phyloP scores from a whole-genome alignment of 495 filamentous ascomycete genomes.

The Cryomyces minteri region DNA sequence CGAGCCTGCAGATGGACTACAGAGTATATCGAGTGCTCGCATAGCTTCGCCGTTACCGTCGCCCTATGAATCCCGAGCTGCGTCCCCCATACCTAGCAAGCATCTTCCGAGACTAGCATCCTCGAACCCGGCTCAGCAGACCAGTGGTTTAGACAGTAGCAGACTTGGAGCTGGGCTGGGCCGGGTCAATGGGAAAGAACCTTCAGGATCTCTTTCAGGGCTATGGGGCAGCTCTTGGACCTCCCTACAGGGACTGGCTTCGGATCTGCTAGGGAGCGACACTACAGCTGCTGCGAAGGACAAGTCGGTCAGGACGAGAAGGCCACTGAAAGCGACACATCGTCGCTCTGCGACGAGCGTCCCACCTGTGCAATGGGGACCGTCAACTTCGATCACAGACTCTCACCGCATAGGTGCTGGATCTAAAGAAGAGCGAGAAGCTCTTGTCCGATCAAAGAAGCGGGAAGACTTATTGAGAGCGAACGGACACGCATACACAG shows the following conservation, averaged over 20 bases:
- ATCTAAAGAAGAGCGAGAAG: conserved; percentile 35
- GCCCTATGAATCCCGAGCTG: conserved; percentile 14
- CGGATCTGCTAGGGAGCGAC: conserved; percentile 21
- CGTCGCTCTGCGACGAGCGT: conserved; percentile 23
- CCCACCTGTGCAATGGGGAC: conserved; percentile 35
- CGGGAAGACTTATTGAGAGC: conserved; percentile 38
- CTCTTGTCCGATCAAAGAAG: conserved; percentile 41
- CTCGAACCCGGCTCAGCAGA: background rate
- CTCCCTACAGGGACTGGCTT: conserved; percentile 21
- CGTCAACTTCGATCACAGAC: conserved; percentile 21
- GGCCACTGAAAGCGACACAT: conserved; percentile 27
- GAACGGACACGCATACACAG: conserved; percentile 28
- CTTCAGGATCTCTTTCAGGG: conserved; percentile 5
- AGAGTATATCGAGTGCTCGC: background rate
- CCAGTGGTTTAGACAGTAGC: background rate
- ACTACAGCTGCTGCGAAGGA: conserved; percentile 14
- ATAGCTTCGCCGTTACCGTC: conserved; percentile 11
- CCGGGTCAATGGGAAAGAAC: conserved; percentile 1
- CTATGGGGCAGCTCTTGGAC: conserved; percentile 21
- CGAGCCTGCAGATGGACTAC: conserved; percentile 5
- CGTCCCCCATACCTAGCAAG: conserved; percentile 16
- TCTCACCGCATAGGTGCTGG: conserved; percentile 30
- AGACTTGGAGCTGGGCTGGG: background rate
- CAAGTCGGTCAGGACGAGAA: conserved; percentile 17
- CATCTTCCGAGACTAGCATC: conserved; percentile 10